Evolutionary conservation across 1,139 yeast species (phyloP).

Genomic region (Schwanniomyces etchellsii): DNA sequence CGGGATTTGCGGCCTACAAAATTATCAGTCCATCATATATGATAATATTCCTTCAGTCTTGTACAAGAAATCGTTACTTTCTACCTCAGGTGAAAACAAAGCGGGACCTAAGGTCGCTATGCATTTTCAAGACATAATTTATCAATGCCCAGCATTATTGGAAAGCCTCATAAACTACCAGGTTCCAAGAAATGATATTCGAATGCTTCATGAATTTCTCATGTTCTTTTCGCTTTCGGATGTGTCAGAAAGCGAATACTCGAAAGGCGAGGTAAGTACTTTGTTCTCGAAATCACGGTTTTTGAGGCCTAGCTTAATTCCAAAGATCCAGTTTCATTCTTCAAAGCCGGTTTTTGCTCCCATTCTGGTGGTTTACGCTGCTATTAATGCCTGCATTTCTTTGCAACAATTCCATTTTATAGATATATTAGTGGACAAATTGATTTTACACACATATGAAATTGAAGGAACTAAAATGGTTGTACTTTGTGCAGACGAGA

Average conservation of each 20-base stretch:
- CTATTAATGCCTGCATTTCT: slow-evolving; percentile 27
- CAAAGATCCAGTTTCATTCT: slow-evolving; percentile 9
- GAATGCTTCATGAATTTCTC: slow-evolving; percentile 20
- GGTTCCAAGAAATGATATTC: slow-evolving; percentile 13
- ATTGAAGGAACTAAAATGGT: slow-evolving; percentile 8
- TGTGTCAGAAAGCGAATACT: slow-evolving; percentile 19
- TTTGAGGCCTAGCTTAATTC: slow-evolving; percentile 9
- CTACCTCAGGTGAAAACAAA: slow-evolving; percentile 8
- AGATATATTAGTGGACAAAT: slow-evolving; percentile 30
- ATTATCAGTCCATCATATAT: slow-evolving; percentile 24
- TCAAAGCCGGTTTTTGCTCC: slow-evolving; percentile 13
- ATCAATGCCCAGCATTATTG: slow-evolving; percentile 24
- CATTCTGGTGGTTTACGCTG: slow-evolving; percentile 16
- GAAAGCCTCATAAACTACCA: slow-evolving; percentile 23
- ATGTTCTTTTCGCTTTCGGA: slow-evolving; percentile 25
- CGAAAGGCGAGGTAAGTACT: slow-evolving; percentile 13
- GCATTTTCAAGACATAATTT: slow-evolving; percentile 19
- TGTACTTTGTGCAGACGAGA: slow-evolving; percentile 12
- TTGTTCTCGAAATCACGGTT: slow-evolving; percentile 28
- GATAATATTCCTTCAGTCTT: slow-evolving; percentile 19
- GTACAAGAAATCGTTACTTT: slow-evolving; percentile 16
- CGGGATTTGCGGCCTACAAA: slow-evolving; percentile 14
- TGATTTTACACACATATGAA: slow-evolving; percentile 24
- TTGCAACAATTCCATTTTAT: slow-evolving; percentile 23
- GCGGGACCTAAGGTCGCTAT: slow-evolving; percentile 9